phyloP scores from a whole-genome alignment of 2,329 filamentous ascomycete species.

The Ascochyta lentis region DNA sequence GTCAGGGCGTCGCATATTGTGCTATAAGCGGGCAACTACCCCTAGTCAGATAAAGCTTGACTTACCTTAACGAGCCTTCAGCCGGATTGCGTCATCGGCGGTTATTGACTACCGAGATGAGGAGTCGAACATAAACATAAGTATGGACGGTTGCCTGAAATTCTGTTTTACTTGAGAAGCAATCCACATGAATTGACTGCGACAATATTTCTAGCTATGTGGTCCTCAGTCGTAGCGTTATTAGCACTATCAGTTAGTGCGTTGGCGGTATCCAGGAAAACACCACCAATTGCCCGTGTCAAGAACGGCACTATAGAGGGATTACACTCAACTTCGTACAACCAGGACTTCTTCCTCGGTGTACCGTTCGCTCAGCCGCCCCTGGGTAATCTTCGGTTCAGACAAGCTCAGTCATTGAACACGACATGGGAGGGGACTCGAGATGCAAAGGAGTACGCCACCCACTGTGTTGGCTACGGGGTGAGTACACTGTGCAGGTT shows the following conservation, averaged over 20 bases:
- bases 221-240: constrained; percentile 1
- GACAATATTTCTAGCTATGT: constrained; percentile 1
- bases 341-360: constrained; percentile 48
- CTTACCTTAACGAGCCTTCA: constrained; percentile 14
- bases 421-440: constrained; percentile 38
- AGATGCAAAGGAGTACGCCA: constrained; percentile 45
- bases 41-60: background rate
- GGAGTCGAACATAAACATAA: constrained; percentile 5
- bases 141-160: background rate
- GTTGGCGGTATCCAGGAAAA: background rate
- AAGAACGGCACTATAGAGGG: constrained; percentile 52
- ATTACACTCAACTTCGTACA: constrained; percentile 44
- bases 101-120: constrained; percentile 12
- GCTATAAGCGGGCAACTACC: constrained; percentile 8
- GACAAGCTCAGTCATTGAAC: constrained; percentile 18
- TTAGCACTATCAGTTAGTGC: background rate
- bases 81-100: constrained; percentile 19
- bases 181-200: background rate
- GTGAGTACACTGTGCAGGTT: background rate
- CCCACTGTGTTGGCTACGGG: constrained; percentile 24
- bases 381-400: constrained; percentile 40
- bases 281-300: constrained; percentile 37
- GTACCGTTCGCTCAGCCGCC: constrained; percentile 26
- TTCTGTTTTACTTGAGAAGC: background rate
- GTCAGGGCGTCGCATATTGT: constrained; percentile 3